Percentiles rank a stretch among this genome's conserved stretches.
Evolutionary conservation across 495 filamentous ascomycete species (phyloP).

Genomic region (Schizothecium vesticola): DNA sequence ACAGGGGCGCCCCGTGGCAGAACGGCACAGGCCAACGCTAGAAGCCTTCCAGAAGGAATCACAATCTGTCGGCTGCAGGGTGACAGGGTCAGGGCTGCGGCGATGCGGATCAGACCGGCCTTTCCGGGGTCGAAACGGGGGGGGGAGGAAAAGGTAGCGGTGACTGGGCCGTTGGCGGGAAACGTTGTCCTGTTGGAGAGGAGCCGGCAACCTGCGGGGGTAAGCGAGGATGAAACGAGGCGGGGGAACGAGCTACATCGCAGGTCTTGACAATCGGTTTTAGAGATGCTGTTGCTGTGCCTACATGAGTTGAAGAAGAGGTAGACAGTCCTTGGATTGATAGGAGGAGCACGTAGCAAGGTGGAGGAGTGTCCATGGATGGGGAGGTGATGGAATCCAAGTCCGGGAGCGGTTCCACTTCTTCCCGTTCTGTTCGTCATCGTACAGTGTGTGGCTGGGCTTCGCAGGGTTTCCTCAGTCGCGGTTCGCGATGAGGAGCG

Average conservation of each 20-base stretch:
- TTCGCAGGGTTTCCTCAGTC: too few relatives aligned
- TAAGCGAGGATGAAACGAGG: constrained; percentile 1
- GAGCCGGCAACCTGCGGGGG: constrained; percentile 12
- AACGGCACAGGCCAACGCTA: constrained; percentile 23
- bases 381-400: too few relatives aligned
- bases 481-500: too few relatives aligned
- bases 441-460: too few relatives aligned
- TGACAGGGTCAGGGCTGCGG: constrained; percentile 17
- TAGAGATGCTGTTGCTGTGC: neutral
- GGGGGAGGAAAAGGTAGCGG: constrained; percentile 4
- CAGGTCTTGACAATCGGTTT: neutral
- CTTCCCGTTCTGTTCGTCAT: too few relatives aligned
- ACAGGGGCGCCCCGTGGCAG: constrained; percentile 6
- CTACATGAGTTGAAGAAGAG: neutral
- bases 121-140: constrained; percentile 15
- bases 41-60: constrained; percentile 30
- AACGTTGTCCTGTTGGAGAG: neutral
- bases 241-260: constrained; percentile 2
- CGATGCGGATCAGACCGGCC: constrained; percentile 17
- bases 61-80: neutral
- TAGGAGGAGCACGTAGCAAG: too few relatives aligned
- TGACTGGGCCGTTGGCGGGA: neutral
- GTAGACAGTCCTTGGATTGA: neutral
- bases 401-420: too few relatives aligned
- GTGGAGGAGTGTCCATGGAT: too few relatives aligned